A percentile compares a stretch with the other conserved stretches of the same genome.
These are phyloP conservation scores for Kwoniella botswanensis DNA, from an alignment of 768 basidiomycete species.

Conservation along the genomic window DNA sequence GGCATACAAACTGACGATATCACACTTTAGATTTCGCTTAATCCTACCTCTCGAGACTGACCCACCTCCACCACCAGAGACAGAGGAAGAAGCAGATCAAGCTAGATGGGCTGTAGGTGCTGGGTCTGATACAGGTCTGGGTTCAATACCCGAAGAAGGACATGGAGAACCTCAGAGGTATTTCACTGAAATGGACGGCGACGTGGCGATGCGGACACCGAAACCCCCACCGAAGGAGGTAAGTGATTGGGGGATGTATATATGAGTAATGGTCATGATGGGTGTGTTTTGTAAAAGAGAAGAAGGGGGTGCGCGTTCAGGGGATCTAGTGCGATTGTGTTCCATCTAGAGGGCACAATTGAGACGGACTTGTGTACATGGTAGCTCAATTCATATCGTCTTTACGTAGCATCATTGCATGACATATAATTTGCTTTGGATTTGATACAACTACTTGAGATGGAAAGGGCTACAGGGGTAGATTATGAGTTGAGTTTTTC, in stretches of 20 bases:
- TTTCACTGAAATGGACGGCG: constrained; percentile 1
- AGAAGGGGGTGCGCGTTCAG: neutral
- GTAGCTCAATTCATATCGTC: neutral
- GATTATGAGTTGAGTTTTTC: constrained; percentile 48
- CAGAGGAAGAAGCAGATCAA: constrained; percentile 26
- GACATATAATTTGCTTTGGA: constrained; percentile 4
- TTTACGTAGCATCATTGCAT: constrained; percentile 3
- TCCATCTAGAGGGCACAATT: too few relatives aligned
- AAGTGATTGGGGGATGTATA: constrained; percentile 6
- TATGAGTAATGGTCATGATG: neutral
- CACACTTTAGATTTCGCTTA: constrained; percentile 17
- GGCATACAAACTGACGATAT: neutral
- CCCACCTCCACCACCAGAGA: constrained; percentile 15
- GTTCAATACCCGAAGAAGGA: constrained; percentile 4
- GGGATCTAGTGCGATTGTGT: neutral
- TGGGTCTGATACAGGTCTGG: constrained; percentile 14
- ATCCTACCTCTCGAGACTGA: constrained; percentile 21
- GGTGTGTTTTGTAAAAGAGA: neutral
- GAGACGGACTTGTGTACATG: too few relatives aligned
- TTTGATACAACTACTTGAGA: constrained; percentile 4
- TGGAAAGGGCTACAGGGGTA: neutral
- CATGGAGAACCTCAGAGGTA: constrained; percentile 3
- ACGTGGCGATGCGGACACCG: neutral
- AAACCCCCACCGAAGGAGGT: constrained; percentile 2
- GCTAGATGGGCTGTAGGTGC: constrained; percentile 21